Percentiles rank a stretch among this genome's conserved stretches.
phyloP scores from a whole-genome alignment of 306 rosid genomes.

The Nissolia schottii region DNA sequence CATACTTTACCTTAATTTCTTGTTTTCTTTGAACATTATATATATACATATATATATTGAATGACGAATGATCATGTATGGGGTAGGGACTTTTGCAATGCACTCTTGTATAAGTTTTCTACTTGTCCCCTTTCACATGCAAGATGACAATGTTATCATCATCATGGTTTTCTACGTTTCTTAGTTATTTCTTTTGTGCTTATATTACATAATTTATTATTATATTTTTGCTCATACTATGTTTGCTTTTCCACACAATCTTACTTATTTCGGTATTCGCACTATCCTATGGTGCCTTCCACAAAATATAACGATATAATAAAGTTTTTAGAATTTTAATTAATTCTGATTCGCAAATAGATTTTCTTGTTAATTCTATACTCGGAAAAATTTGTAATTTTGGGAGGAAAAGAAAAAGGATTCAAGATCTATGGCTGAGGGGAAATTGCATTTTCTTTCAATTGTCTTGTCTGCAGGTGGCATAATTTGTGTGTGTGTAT shows the following conservation, averaged over 20 bases:
- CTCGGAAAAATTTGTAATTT: neutral
- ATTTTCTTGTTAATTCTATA: neutral
- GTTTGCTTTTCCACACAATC: slow-evolving; percentile 28
- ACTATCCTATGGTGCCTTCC: slow-evolving; percentile 23
- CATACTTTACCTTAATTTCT: neutral
- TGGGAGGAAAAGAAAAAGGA: neutral
- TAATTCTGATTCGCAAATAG: neutral
- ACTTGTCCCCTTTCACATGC: slow-evolving; percentile 27
- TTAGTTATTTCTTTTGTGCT: neutral
- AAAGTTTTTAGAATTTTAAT: neutral
- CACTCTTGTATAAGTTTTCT: slow-evolving; percentile 1
- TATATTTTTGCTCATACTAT: neutral
- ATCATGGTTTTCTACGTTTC: slow-evolving; percentile 21
- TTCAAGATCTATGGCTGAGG: slow-evolving; percentile 6
- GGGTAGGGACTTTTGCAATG: slow-evolving; percentile 14
- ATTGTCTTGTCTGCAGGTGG: slow-evolving; percentile 9
- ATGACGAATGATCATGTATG: too few species aligned
- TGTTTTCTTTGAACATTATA: neutral
- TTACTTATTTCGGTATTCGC: slow-evolving; percentile 24
- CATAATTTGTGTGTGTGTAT: too few species aligned
- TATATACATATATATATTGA: too few species aligned
- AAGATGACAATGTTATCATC: slow-evolving; percentile 25
- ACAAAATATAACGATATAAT: neutral
- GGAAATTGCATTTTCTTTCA: slow-evolving; percentile 8
- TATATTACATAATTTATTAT: neutral